Evolutionary conservation across 176 grass and related monocot species (phyloP), one percentile per base, ranked within the genome.

Genomic region (Phyllostachys edulis): DNA sequence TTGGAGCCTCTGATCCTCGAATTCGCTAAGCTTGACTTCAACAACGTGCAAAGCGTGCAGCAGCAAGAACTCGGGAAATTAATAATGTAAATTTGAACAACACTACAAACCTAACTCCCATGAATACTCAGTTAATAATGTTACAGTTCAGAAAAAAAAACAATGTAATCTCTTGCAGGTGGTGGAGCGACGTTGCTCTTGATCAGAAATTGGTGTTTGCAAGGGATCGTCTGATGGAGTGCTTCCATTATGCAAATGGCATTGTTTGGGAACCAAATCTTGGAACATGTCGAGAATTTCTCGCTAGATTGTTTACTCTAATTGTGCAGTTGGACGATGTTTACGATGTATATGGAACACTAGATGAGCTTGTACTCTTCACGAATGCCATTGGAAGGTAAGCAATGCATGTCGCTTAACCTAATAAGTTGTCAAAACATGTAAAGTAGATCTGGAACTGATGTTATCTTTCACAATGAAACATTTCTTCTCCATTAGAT

Each of bases 261-360:
- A 76, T 82, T 5, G 50, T 76, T 0, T 85, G 70, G 32, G 84
- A 84, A 24, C 87, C 89, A 0, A 34, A 85, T 0, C 3, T 67
- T 5, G 72, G 71, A 21, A 4, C 5, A 12, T 85, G 76, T 3
- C 75, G 87, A 0, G 76, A 89, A 55, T 64, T 41, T 1, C 17
- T 91, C 7, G 72, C 92, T 14, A 94, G 79, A 84, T 13, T 57
- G 0, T 39, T 9, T 14, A 8, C 40, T 73, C 63, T 94, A 0
- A 51, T 87, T 18, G 27, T 88, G n/a, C n/a, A n/a, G n/a, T 4
- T 94, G 36, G 92, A 94, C 54, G 89, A 94, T 83, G 70, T 91
- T 0, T 94, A 89, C 60, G 92, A 94, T 77, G 57, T 94, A 0
- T 94, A 94, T 46, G 87, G 92, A 61, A 89, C 80, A 0, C 44